Base-by-base conservation (phyloP, 768 basidiomycete genomes). In the Lentinula aciculospora region DNA sequence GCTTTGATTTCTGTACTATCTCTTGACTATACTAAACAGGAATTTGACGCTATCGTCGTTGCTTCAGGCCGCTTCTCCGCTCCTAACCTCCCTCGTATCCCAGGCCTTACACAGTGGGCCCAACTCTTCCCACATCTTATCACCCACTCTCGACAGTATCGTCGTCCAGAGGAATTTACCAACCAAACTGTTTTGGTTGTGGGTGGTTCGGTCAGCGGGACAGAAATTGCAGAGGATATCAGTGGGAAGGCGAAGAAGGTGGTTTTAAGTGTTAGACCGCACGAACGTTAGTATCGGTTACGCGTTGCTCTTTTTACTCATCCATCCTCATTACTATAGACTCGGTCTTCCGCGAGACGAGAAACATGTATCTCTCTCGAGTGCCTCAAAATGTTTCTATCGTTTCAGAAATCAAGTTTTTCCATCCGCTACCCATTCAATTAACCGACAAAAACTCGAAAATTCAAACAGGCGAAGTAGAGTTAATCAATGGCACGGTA, bases 141-240 rank as follows among this genome's bases (percentile, higher is more conserved):
- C 25, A 59, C 62, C 9, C 78, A 80, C 60, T 74, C 77, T 8
- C 64, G 77, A 29, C 72, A 74, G 39, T 81, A 80, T 60, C 68
- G 76, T 4, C 63, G 63, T 49, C 78, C 79, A 0, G 71, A 77
- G 25, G 32, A 57, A 1, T 74, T 69, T 40, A 29, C 55, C 13
- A 70, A 72, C 47, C 63, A 78, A 58, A 77, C 72, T 1, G 72
- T 77, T 0, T 68, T 80, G 1, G 67, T 80, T 51, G 65, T 80
- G 36, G 77, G 78, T n/a, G 72, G 71, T 13, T 68, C 69, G 9
- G 74, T 74, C 39, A 49, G 74, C 64, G 6, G n/a, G 17, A 39
- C 54, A 27, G 10, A n/a, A 29, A 56, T 25, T 25, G 49, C 42
- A 25, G 21, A 23, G 3, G 75, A 76, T 27, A 62, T 77, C 15